Evolutionary conservation across 345 rosid species (phyloP).

Genomic region (Pistacia vera): DNA sequence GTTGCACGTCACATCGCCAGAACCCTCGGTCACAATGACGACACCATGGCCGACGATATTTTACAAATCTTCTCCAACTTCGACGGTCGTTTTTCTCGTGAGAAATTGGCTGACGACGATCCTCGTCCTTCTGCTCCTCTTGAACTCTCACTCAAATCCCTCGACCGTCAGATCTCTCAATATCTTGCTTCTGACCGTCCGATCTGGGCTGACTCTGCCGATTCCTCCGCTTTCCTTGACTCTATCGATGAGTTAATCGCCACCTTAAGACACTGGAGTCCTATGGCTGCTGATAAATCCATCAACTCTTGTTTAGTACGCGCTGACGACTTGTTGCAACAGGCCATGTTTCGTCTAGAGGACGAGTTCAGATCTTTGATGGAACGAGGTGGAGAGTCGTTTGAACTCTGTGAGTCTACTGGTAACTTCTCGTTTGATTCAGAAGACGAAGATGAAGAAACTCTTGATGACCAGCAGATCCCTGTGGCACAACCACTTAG

Average conservation of each 20-base stretch:
- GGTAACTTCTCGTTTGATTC: slow-evolving; percentile 47
- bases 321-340: slow-evolving; percentile 82
- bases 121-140: slow-evolving; percentile 47
- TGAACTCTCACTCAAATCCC: slow-evolving; percentile 48
- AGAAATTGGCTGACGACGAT: slow-evolving; percentile 53
- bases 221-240: slow-evolving; percentile 73
- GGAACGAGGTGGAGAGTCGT: slow-evolving; percentile 75
- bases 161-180: slow-evolving; percentile 77
- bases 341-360: slow-evolving; percentile 79
- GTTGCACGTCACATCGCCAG: slow-evolving; percentile 94
- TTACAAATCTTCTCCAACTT: slow-evolving; percentile 89
- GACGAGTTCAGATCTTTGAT: slow-evolving; percentile 76
- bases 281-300: slow-evolving; percentile 51
- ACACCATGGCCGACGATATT: slow-evolving; percentile 84
- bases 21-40: slow-evolving; percentile 85
- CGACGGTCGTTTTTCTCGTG: slow-evolving; percentile 91
- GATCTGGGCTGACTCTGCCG: slow-evolving; percentile 85
- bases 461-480: slow-evolving; percentile 43
- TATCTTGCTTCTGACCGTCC: slow-evolving; percentile 64
- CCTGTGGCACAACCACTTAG: slow-evolving; percentile 81
- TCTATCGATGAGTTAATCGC: slow-evolving; percentile 69
- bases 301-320: slow-evolving; percentile 56
- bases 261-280: slow-evolving; percentile 51
- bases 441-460: slow-evolving; percentile 38
- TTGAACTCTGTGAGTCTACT: slow-evolving; percentile 40